These are phyloP conservation scores for Suillus alpinus DNA, from an alignment of 768 basidiomycete genomes.

Conservation along the genomic window DNA sequence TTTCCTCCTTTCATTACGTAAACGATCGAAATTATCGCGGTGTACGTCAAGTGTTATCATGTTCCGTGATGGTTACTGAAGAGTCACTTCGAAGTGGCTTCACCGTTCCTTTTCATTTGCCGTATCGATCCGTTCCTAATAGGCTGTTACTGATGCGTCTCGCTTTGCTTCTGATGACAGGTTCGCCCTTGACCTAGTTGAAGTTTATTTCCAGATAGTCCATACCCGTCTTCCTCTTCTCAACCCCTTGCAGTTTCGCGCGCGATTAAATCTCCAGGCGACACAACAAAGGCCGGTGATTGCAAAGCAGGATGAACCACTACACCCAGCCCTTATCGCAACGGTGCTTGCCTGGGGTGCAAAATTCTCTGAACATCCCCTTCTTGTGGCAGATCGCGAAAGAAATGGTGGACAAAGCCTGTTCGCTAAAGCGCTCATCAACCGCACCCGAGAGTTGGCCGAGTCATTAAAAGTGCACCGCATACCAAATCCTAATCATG, in stretches of 20 bases:
- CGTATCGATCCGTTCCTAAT: conserved; percentile 22
- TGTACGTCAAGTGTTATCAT: conserved; percentile 19
- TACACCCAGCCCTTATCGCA: conserved; percentile 77
- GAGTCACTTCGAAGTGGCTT: conserved; percentile 11
- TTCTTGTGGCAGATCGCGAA: conserved; percentile 75
- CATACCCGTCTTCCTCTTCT: conserved; percentile 86
- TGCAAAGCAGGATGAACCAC: conserved; percentile 37
- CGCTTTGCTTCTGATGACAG: conserved; percentile 38
- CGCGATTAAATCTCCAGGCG: conserved; percentile 52
- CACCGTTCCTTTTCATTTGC: conserved; percentile 23
- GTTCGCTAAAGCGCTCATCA: conserved; percentile 73
- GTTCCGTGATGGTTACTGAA: conserved; percentile 21
- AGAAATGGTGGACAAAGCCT: conserved; percentile 70
- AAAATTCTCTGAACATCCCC: conserved; percentile 88
- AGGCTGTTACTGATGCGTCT: conserved; percentile 8
- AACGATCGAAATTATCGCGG: conserved; percentile 17
- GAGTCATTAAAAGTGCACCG: conserved; percentile 87
- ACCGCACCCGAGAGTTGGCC: conserved; percentile 80
- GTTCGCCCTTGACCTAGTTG: conserved; percentile 89
- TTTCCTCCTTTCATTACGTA: conserved; percentile 32
- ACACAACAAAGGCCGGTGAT: conserved; percentile 22
- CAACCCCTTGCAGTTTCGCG: conserved; percentile 79
- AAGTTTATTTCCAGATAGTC: conserved; percentile 92
- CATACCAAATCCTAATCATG: conserved; percentile 73
- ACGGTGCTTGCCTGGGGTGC: conserved; percentile 90